Conservation (phyloP, 352 stramenopile genomes). For the Globisporangium spiculum region DNA sequence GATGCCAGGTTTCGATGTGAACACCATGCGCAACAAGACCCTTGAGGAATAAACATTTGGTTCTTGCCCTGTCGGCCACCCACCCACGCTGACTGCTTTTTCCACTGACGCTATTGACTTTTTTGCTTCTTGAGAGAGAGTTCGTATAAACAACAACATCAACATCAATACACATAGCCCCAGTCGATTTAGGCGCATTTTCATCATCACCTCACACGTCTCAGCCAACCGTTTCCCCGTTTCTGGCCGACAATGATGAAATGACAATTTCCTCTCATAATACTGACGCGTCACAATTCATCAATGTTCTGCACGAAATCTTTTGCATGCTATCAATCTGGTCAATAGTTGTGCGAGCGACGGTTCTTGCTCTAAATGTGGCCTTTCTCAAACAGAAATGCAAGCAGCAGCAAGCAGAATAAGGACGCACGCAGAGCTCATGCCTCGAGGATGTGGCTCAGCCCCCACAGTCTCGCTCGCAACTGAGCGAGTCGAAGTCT, state of each 20-base stretch:
- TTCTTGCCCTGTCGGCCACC: background rate
- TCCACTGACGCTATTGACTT: slow-evolving; percentile 13
- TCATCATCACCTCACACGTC: background rate
- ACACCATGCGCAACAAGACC: slow-evolving; percentile 87
- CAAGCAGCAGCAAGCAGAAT: background rate
- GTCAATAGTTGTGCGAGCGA: background rate
- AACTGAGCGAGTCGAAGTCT: background rate
- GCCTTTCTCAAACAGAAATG: slow-evolving; percentile 10
- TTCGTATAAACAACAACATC: slow-evolving; percentile 1
- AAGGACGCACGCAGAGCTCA: background rate
- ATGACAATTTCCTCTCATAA: background rate
- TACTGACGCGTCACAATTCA: background rate
- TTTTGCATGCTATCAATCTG: background rate
- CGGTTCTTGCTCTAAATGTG: slow-evolving; percentile 1
- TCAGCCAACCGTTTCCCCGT: background rate
- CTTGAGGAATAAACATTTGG: slow-evolving; percentile 49
- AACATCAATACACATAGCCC: slow-evolving; percentile 16
- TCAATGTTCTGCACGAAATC: background rate
- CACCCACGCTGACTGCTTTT: slow-evolving; percentile 8
- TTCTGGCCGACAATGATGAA: no score
- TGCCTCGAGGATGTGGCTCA: slow-evolving; percentile 2
- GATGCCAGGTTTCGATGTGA: slow-evolving; percentile 95
- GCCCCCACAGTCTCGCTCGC: background rate
- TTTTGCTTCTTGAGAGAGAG: background rate
- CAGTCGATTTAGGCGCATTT: slow-evolving; percentile 15